phyloP scores from a whole-genome alignment of 352 stramenopile species.

The Globisporangium splendens region DNA sequence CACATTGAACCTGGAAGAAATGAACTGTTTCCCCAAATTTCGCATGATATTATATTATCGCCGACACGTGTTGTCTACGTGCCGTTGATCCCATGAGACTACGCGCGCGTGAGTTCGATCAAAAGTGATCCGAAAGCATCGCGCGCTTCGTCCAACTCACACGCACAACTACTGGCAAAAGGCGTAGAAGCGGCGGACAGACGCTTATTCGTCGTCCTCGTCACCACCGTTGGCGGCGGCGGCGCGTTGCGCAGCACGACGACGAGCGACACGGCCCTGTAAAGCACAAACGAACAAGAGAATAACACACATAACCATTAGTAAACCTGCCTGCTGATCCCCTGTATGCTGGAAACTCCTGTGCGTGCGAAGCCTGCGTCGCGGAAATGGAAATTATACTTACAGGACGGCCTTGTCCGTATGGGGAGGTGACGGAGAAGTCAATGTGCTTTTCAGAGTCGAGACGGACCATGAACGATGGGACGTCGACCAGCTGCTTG shows the following conservation, averaged over 20 bases:
- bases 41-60: slow-evolving; percentile 82
- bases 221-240: slow-evolving; percentile 86
- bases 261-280: slow-evolving; percentile 93
- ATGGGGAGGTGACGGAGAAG: slow-evolving; percentile 97
- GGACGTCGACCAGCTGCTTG: slow-evolving; percentile 98
- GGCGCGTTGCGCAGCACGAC: slow-evolving; percentile 91
- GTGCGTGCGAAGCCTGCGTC: background rate
- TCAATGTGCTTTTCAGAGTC: slow-evolving; percentile 99
- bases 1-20: slow-evolving; percentile 19
- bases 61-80: slow-evolving; percentile 16
- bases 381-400: slow-evolving; percentile 9
- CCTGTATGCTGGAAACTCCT: background rate
- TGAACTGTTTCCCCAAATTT: slow-evolving; percentile 56
- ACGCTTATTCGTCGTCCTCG: slow-evolving; percentile 80
- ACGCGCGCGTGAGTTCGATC: slow-evolving; percentile 7
- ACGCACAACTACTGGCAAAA: slow-evolving; percentile 18
- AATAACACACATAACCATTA: slow-evolving; percentile 7
- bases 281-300: slow-evolving; percentile 2
- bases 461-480: slow-evolving; percentile 98
- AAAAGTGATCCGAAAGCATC: slow-evolving; percentile 8
- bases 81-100: slow-evolving; percentile 27
- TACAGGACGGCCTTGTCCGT: slow-evolving; percentile 94
- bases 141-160: slow-evolving; percentile 2
- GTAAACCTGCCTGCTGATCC: background rate
- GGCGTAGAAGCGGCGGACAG: slow-evolving; percentile 14